Conservation (phyloP, 1,139 yeast genomes). For the Nadsonia starkeyi-henricii region DNA sequence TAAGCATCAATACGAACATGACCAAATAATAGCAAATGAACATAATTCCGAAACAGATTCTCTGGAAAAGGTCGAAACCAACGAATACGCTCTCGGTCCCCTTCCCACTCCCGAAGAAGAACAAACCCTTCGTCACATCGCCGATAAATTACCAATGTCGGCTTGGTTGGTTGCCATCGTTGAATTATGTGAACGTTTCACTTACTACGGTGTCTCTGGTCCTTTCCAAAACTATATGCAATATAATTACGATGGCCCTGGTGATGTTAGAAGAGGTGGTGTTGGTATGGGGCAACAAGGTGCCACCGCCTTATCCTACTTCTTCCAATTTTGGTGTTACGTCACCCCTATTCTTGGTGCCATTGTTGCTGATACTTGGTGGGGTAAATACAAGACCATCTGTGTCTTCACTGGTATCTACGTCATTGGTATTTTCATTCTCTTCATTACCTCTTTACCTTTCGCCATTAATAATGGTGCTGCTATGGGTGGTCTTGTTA, state of each 20-base stretch:
- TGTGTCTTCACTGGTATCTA: slow-evolving; percentile 46
- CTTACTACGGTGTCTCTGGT: slow-evolving; percentile 69
- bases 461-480: slow-evolving; percentile 34
- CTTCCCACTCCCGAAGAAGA: slow-evolving; percentile 33
- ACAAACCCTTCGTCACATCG: slow-evolving; percentile 30
- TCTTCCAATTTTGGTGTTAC: slow-evolving; percentile 75
- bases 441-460: slow-evolving; percentile 64
- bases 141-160: slow-evolving; percentile 29
- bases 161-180: slow-evolving; percentile 68
- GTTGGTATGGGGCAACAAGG: slow-evolving; percentile 46
- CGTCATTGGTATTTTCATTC: slow-evolving; percentile 44
- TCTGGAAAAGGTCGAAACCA: neutral
- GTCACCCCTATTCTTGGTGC: slow-evolving; percentile 72
- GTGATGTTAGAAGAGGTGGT: slow-evolving; percentile 45
- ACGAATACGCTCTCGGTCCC: slow-evolving; percentile 22
- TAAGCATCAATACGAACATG: neutral
- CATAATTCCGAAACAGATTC: neutral
- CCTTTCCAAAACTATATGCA: slow-evolving; percentile 74
- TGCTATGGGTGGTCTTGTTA: slow-evolving; percentile 39
- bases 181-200: slow-evolving; percentile 70
- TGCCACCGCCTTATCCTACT: slow-evolving; percentile 63
- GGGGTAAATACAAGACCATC: slow-evolving; percentile 63
- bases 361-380: slow-evolving; percentile 56
- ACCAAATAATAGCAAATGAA: neutral
- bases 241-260: slow-evolving; percentile 15